phyloP scores from a whole-genome alignment of 2,329 filamentous ascomycete genomes.

The Cladobotryum protrusum region DNA sequence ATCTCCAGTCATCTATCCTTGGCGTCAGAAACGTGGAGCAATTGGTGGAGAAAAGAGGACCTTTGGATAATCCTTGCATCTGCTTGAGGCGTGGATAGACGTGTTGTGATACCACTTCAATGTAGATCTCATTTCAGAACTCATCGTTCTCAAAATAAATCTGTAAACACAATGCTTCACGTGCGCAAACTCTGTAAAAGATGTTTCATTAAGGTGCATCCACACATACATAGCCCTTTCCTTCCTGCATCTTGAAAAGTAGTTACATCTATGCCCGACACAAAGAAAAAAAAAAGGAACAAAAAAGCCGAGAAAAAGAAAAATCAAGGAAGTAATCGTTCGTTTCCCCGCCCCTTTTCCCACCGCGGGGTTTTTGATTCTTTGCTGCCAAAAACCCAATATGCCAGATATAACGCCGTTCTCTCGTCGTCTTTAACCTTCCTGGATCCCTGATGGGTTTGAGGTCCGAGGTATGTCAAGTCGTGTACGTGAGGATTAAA shows the following conservation, averaged over 20 bases:
- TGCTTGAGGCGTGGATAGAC: not conserved
- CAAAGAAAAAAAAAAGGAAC: too few species aligned
- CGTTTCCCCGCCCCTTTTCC: not conserved
- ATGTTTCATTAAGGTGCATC: too few species aligned
- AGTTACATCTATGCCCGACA: too few species aligned
- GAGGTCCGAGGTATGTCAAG: too few species aligned
- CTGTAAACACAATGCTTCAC: not conserved
- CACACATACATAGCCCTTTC: too few species aligned
- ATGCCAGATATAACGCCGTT: not conserved
- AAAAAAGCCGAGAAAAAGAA: too few species aligned
- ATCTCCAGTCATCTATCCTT: too few species aligned
- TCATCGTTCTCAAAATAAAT: not conserved
- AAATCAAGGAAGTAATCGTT: not conserved
- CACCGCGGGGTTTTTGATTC: not conserved
- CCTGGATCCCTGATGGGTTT: too few species aligned
- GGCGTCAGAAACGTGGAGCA: too few species aligned
- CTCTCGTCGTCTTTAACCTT: not conserved
- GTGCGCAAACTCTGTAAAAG: not conserved
- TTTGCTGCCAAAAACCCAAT: not conserved
- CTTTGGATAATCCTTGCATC: not conserved
- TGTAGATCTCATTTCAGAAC: constrained; percentile 6
- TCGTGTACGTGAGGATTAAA: too few species aligned
- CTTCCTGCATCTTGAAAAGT: too few species aligned
- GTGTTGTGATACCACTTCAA: constrained; percentile 1
- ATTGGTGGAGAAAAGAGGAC: not conserved